Evolutionary conservation across 108 stramenopile genomes (phyloP), one percentile per base, ranked within the genome.

Genomic region (Cyclotella distinguenda): DNA sequence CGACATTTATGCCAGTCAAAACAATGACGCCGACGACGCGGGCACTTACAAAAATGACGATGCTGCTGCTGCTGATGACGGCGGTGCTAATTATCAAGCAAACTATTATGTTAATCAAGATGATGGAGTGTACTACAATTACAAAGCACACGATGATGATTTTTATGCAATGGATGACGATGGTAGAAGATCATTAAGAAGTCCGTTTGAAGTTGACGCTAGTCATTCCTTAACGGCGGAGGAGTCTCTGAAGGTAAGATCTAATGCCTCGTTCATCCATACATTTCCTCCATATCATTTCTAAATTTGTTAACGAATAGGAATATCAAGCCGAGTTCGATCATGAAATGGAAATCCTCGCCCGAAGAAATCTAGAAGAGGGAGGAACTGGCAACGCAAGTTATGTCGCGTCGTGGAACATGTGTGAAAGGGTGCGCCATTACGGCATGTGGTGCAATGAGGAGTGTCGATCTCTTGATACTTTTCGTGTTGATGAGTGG

Each of bases 401-500:
- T 50, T 54, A 49, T 36, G 73, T 81, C 45, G 72, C 72, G 7
- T 63, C 86, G 8, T 94, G 92, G 92, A 90, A 89, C 65, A 87
- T 90, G 80, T 94, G 92, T 57, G 70, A 89, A 59, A 70, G 84
- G 31, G 72, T 90, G 2, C 84, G 84, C 73, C 82, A 87, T 16
- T 94, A 94, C 55, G 92, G 92, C 10, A 55, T 90, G 45, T 87
- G 83, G 78, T 94, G 92, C 55, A 85, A 94, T 72, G 86, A 81
- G 52, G 85, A 87, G 8, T 94, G 89, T 47, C 84, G 73, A 31
- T 46, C 82, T 22, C 80, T 94, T 21, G 88, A 94, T 59, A 78
- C 79, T 36, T 93, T 90, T 65, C 86, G 86, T 27, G 68, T 82
- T 32, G 85, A 90, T 54, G 82, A 84, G 52, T 94, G 92, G 92